Conservation (phyloP, 169 alveolate species). For the Toxoplasma gondii region DNA sequence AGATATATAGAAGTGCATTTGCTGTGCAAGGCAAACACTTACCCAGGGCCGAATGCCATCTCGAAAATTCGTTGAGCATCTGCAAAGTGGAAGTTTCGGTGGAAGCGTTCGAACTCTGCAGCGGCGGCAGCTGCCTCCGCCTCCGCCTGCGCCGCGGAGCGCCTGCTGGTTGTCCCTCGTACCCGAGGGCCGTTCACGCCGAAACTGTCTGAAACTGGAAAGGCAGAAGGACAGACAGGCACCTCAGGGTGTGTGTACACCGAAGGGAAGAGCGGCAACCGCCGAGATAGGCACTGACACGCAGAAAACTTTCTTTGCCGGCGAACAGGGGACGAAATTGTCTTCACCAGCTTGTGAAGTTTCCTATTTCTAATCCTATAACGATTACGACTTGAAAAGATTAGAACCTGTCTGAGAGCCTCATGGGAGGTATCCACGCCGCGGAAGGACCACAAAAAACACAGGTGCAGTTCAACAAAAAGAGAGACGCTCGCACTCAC, state of each 20-base stretch:
- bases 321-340: no score
- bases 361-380: no score
- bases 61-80: slow-evolving; percentile 64
- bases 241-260: neutral
- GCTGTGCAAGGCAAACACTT: neutral
- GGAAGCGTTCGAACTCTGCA: slow-evolving; percentile 38
- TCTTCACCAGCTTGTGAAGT: no score
- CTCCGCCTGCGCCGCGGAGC: neutral
- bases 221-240: neutral
- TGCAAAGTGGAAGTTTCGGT: slow-evolving; percentile 29
- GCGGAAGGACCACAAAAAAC: neutral
- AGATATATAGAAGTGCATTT: neutral
- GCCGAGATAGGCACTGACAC: no score
- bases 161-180: neutral
- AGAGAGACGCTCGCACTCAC: neutral
- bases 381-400: neutral
- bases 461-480: no score
- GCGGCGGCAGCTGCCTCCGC: slow-evolving; percentile 61
- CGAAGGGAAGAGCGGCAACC: neutral
- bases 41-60: slow-evolving; percentile 57
- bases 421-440: neutral
- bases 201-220: slow-evolving; percentile 7
- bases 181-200: neutral
- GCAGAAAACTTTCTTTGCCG: no score
- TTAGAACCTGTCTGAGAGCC: neutral